phyloP scores from a whole-genome alignment of 306 rosid genomes.

The Cercis canadensis region DNA sequence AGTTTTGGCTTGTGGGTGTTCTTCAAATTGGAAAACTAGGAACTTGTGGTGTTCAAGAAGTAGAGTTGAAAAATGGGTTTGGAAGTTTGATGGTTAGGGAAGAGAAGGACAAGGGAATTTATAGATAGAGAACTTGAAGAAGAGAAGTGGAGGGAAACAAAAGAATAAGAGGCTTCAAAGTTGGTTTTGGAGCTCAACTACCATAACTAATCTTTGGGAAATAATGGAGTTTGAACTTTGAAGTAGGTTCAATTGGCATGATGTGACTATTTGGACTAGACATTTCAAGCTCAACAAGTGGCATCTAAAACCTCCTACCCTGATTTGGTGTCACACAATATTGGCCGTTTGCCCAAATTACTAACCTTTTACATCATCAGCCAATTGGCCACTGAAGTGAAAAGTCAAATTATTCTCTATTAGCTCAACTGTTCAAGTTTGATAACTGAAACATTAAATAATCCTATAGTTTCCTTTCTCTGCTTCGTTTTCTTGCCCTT shows the following conservation, averaged over 20 bases:
- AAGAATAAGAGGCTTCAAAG: conserved; percentile 42
- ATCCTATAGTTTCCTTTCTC: background rate
- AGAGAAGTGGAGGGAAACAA: conserved; percentile 31
- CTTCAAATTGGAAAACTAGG: background rate
- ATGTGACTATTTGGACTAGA: conserved; percentile 29
- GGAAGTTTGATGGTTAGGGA: conserved; percentile 32
- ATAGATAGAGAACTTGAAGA: conserved; percentile 42
- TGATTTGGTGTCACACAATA: conserved; percentile 31
- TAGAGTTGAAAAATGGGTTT: conserved; percentile 12
- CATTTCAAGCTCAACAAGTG: conserved; percentile 28
- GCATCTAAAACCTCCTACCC: conserved; percentile 24
- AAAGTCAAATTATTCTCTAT: conserved; percentile 22
- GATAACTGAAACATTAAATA: conserved; percentile 23
- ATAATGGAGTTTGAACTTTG: conserved; percentile 32
- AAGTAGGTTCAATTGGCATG: conserved; percentile 42
- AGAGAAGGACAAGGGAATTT: conserved; percentile 49
- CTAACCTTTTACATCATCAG: conserved; percentile 1
- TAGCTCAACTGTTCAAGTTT: conserved; percentile 27
- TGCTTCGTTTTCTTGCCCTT: background rate
- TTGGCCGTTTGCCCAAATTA: conserved; percentile 4
- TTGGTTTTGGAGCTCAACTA: conserved; percentile 86
- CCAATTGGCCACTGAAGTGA: background rate
- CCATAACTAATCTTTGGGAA: conserved; percentile 50
- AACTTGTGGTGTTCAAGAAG: conserved; percentile 9
- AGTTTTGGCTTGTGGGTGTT: background rate